These are phyloP conservation scores for Apiospora pterosperma DNA, from an alignment of 2,329 filamentous ascomycete genomes.

Conservation along the genomic window DNA sequence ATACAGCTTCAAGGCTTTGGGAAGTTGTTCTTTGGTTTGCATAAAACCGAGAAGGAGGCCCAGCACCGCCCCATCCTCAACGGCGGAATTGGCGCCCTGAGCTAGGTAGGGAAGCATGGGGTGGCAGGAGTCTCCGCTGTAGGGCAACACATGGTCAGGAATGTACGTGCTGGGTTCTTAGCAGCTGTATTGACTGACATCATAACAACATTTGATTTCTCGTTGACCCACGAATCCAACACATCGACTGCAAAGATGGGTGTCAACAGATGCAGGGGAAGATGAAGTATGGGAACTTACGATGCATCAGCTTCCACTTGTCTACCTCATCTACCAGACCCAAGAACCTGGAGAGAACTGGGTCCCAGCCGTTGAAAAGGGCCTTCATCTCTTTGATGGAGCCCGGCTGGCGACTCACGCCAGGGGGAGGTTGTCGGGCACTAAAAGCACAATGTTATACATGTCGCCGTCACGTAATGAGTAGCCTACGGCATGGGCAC, in stretches of 20 bases:
- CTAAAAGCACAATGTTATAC: constrained; percentile 64
- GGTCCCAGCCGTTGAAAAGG: constrained; percentile 63
- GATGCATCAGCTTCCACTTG: constrained; percentile 67
- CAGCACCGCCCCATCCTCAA: constrained; percentile 67
- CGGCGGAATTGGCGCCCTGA: constrained; percentile 63
- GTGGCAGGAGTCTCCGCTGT: constrained; percentile 58
- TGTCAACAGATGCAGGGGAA: not conserved
- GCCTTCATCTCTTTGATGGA: constrained; percentile 58
- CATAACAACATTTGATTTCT: constrained; percentile 46
- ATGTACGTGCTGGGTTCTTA: too few species aligned
- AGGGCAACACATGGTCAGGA: constrained; percentile 13
- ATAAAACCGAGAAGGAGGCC: constrained; percentile 55
- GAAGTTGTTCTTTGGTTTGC: constrained; percentile 40
- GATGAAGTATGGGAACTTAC: constrained; percentile 22
- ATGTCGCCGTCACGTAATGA: constrained; percentile 54
- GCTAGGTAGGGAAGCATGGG: constrained; percentile 62
- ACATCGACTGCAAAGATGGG: constrained; percentile 22
- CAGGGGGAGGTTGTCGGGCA: constrained; percentile 60
- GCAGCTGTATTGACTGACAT: constrained; percentile 35
- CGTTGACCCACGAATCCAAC: constrained; percentile 52
- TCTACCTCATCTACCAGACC: constrained; percentile 54
- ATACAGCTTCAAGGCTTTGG: constrained; percentile 41
- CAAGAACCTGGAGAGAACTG: constrained; percentile 42
- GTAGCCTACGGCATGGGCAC: constrained; percentile 60
- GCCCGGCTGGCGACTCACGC: constrained; percentile 48